Evolutionary conservation across 2,329 filamentous ascomycete genomes (phyloP).

Genomic region (Colletotrichum tabaci): DNA sequence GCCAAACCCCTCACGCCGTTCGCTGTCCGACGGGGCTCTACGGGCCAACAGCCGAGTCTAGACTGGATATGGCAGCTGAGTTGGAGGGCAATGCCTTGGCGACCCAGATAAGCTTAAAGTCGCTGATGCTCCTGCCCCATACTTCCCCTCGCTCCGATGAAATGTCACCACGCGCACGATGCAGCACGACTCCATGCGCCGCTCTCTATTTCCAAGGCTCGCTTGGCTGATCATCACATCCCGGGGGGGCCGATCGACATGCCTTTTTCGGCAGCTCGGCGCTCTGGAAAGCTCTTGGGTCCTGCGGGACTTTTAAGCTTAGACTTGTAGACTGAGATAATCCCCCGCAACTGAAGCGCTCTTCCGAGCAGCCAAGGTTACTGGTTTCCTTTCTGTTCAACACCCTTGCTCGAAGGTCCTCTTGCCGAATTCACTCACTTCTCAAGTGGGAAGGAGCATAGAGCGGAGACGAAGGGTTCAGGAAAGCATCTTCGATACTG

Average conservation of each 20-base stretch:
- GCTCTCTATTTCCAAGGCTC: not conserved
- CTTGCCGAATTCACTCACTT: not conserved
- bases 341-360: conserved; percentile 14
- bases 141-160: conserved; percentile 33
- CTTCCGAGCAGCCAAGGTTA: not conserved
- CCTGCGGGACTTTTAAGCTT: conserved; percentile 1
- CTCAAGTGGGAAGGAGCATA: conserved; percentile 3
- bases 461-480: not conserved
- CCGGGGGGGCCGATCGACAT: conserved; percentile 10
- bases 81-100: conserved; percentile 21
- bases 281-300: not conserved
- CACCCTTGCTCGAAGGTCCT: not conserved
- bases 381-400: not conserved
- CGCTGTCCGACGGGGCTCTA: conserved; percentile 9
- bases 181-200: not conserved
- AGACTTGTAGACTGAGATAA: conserved; percentile 6
- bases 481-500: too few relatives aligned
- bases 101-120: conserved; percentile 38
- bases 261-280: conserved; percentile 29
- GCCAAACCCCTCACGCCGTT: not conserved
- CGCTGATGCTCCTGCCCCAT: conserved; percentile 34
- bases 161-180: conserved; percentile 19
- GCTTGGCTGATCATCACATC: not conserved
- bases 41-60: conserved; percentile 39
- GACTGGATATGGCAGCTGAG: conserved; percentile 24